Conservation (phyloP, 2,329 filamentous ascomycete species). For the Botryotinia calthae region DNA sequence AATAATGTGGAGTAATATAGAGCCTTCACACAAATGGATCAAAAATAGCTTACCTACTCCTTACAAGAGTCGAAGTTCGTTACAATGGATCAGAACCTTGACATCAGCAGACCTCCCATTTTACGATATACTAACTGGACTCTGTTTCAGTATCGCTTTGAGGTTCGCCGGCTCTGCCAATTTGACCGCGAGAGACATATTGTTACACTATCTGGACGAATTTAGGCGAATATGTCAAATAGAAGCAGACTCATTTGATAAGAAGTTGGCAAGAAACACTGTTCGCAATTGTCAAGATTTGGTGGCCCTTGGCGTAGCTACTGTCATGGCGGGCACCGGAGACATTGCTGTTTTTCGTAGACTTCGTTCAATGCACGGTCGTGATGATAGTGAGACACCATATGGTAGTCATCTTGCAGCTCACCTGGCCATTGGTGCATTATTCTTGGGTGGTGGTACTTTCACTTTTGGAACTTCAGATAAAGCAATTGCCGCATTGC, state of each 20-base stretch:
- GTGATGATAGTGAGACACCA: conserved; percentile 76
- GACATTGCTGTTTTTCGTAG: conserved; percentile 83
- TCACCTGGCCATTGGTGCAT: conserved; percentile 84
- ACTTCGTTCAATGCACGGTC: conserved; percentile 82
- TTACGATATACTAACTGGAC: conserved; percentile 85
- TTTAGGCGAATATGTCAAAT: conserved; percentile 76
- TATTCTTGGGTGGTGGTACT: conserved; percentile 91
- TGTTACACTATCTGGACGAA: conserved; percentile 81
- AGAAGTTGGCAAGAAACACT: conserved; percentile 76
- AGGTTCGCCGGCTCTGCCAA: conserved; percentile 73
- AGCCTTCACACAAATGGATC: conserved; percentile 73
- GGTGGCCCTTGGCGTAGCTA: conserved; percentile 75
- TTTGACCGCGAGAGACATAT: conserved; percentile 69
- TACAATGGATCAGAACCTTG: conserved; percentile 60
- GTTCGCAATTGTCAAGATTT: conserved; percentile 90
- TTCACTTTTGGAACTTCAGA: conserved; percentile 89
- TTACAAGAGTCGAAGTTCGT: conserved; percentile 61
- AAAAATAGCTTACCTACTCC: conserved; percentile 66
- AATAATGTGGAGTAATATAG: conserved; percentile 87
- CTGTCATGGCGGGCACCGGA: conserved; percentile 94
- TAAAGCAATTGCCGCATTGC: conserved; percentile 77
- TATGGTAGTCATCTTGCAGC: conserved; percentile 93
- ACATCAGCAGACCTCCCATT: conserved; percentile 85
- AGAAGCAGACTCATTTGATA: conserved; percentile 63
- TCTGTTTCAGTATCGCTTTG: conserved; percentile 77